Conservation (phyloP, 2,329 filamentous ascomycete genomes). For the Diplodia intermedia region DNA sequence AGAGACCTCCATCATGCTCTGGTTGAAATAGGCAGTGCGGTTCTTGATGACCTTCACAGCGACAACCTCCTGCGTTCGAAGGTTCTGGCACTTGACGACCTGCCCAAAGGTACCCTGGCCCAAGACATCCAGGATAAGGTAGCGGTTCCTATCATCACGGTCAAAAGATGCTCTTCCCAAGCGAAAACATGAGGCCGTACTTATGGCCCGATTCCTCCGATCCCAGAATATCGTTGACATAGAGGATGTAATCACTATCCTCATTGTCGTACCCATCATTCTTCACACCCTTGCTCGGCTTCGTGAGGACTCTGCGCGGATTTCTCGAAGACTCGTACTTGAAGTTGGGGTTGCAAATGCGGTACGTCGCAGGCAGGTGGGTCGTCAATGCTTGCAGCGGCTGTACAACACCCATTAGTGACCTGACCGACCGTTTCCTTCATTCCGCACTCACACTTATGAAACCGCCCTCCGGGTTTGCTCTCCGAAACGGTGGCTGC, state of each 20-base stretch:
- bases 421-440: conserved; percentile 3
- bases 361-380: conserved; percentile 92
- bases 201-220: conserved; percentile 99
- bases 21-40: conserved; percentile 98
- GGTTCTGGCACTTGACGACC: conserved; percentile 97
- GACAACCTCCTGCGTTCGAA: conserved; percentile 98
- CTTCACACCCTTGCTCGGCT: conserved; percentile 97
- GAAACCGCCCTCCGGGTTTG: conserved; percentile 95
- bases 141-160: conserved; percentile 72
- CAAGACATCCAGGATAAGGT: conserved; percentile 94
- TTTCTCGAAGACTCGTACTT: conserved; percentile 99
- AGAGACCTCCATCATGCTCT: conserved; percentile 99
- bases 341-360: conserved; percentile 97
- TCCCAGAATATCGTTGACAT: conserved; percentile 97
- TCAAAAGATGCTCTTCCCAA: conserved; percentile 36
- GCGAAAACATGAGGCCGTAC: conserved; percentile 57
- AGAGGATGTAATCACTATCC: conserved; percentile 98
- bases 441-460: conserved; percentile 75
- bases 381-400: conserved; percentile 94
- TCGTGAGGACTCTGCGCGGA: conserved; percentile 91
- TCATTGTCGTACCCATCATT: conserved; percentile 99
- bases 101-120: conserved; percentile 98
- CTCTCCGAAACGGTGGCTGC: conserved; percentile 89
- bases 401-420: conserved; percentile 55
- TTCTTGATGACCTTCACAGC: conserved; percentile 99